These are phyloP conservation scores for Leonotis leonurus DNA, from an alignment of 257 asterid species.

Conservation along the genomic window DNA sequence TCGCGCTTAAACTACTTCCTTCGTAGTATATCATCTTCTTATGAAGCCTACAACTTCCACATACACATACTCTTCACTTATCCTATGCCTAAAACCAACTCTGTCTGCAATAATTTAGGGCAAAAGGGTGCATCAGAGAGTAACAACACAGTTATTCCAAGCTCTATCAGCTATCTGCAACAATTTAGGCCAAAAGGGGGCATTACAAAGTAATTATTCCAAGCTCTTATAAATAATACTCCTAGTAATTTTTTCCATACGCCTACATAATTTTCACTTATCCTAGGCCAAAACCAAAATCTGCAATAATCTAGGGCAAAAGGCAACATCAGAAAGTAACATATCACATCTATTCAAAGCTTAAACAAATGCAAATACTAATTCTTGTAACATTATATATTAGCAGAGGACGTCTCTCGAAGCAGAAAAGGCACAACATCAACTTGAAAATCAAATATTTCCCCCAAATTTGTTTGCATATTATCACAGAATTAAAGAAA, in stretches of 20 bases:
- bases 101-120: background rate
- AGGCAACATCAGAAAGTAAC: background rate
- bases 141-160: background rate
- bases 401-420: no score
- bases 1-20: slow-evolving; percentile 22
- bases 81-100: background rate
- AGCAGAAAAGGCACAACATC: no score
- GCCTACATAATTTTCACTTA: background rate
- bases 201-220: no score
- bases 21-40: slow-evolving; percentile 12
- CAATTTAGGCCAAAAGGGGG: no score
- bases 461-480: no score
- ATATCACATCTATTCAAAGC: background rate
- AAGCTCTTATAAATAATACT: no score
- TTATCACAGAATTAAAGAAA: background rate
- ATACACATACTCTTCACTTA: background rate
- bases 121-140: background rate
- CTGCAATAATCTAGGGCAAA: background rate
- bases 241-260: no score
- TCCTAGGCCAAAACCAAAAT: background rate
- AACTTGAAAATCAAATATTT: background rate
- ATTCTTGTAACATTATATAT: background rate
- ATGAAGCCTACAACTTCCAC: background rate
- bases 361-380: background rate
- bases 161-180: no score